A percentile compares a stretch with the other conserved stretches of the same genome.
These are phyloP conservation scores for Discostella pseudostelligera DNA, from an alignment of 108 stramenopile genomes.

Conservation along the genomic window DNA sequence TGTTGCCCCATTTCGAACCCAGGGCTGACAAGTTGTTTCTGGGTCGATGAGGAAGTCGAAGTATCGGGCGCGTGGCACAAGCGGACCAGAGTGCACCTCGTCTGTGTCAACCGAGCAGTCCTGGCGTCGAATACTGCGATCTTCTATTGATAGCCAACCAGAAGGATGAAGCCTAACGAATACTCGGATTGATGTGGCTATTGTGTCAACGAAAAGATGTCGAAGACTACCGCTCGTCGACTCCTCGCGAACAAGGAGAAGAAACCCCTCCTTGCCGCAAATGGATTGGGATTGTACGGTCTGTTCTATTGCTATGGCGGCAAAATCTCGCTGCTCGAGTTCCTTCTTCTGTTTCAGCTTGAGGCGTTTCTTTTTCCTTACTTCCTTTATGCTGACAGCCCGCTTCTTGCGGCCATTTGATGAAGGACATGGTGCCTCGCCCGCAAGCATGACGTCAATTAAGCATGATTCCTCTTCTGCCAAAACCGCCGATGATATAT, in stretches of 20 bases:
- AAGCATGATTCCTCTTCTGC: constrained; percentile 21
- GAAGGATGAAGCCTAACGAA: constrained; percentile 32
- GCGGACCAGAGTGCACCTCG: neutral
- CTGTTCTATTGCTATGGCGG: neutral
- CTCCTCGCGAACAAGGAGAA: constrained; percentile 13
- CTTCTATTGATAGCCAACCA: constrained; percentile 43
- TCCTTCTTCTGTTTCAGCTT: neutral
- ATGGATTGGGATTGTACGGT: neutral
- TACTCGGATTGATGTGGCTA: neutral
- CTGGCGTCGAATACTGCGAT: constrained; percentile 22
- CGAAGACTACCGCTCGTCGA: neutral
- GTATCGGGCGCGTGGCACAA: constrained; percentile 19
- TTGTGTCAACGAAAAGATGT: neutral
- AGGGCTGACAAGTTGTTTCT: constrained; percentile 20
- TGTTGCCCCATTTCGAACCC: constrained; percentile 24
- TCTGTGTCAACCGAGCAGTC: neutral
- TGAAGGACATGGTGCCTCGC: neutral
- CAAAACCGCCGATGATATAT: constrained; percentile 25
- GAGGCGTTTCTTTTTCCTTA: constrained; percentile 14
- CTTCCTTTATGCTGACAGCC: neutral
- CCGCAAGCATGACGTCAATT: constrained; percentile 21
- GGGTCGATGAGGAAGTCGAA: constrained; percentile 20
- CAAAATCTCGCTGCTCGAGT: neutral
- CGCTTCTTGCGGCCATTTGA: neutral
- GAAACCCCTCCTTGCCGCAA: constrained; percentile 25